These are phyloP conservation scores for Fusarium sp. DNA, from an alignment of 2,329 filamentous ascomycete genomes.

Conservation along the genomic window DNA sequence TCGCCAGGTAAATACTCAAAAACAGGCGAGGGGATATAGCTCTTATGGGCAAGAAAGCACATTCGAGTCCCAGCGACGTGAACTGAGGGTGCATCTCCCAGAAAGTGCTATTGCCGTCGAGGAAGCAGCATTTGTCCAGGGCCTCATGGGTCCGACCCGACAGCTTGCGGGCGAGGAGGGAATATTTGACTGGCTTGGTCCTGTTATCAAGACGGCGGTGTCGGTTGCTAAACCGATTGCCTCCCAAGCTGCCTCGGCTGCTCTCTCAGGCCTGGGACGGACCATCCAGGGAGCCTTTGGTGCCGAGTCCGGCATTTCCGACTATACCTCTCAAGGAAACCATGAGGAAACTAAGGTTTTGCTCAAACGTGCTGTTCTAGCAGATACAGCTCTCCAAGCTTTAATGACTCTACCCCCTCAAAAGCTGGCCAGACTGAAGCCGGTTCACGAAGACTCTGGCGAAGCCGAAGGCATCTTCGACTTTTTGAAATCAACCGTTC, in stretches of 20 bases:
- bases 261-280: neutral
- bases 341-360: slow-evolving; percentile 12
- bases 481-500: slow-evolving; percentile 23
- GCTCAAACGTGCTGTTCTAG: slow-evolving; percentile 27
- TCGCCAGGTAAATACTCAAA: slow-evolving; percentile 6
- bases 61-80: neutral
- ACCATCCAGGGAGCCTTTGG: neutral
- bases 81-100: neutral
- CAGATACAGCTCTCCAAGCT: slow-evolving; percentile 26
- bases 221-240: neutral
- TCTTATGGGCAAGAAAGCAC: neutral
- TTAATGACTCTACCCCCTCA: slow-evolving; percentile 15
- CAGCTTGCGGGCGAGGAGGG: slow-evolving; percentile 20
- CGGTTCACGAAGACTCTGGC: neutral
- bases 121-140: slow-evolving; percentile 15
- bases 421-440: slow-evolving; percentile 16
- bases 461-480: slow-evolving; percentile 30
- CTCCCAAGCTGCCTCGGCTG: neutral
- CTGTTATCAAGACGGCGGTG: neutral
- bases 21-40: neutral
- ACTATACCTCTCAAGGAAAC: neutral
- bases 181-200: neutral
- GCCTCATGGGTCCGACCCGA: slow-evolving; percentile 24
- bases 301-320: neutral
- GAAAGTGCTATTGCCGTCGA: neutral